Conservation (phyloP, 495 filamentous ascomycete species). For the Aspergillus biplanus region DNA sequence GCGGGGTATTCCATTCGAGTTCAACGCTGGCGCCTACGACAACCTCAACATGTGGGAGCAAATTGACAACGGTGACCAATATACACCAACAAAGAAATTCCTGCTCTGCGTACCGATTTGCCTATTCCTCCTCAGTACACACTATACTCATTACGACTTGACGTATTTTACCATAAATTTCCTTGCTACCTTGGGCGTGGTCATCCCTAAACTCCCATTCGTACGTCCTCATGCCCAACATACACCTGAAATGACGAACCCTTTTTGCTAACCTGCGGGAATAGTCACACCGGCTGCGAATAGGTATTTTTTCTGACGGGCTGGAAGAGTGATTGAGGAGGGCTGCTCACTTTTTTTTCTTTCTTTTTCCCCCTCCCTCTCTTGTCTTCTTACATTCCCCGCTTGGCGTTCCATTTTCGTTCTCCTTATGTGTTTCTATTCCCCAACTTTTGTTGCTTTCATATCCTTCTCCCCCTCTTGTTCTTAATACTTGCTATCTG, state of each 20-base stretch:
- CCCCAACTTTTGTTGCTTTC: constrained; percentile 1
- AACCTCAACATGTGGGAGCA: constrained; percentile 99
- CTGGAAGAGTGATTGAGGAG: constrained; percentile 44
- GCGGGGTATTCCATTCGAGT: constrained; percentile 96
- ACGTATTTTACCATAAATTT: constrained; percentile 97
- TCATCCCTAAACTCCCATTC: constrained; percentile 93
- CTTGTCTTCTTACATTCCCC: constrained; percentile 26
- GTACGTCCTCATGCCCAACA: constrained; percentile 51
- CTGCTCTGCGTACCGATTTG: constrained; percentile 90
- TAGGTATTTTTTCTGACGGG: constrained; percentile 51
- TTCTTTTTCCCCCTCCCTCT: constrained; percentile 18
- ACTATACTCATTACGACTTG: constrained; percentile 97
- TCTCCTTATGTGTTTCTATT: constrained; percentile 13
- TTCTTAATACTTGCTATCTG: constrained; percentile 9
- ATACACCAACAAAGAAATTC: constrained; percentile 98
- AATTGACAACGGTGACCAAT: constrained; percentile 98
- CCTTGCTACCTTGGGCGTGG: constrained; percentile 84
- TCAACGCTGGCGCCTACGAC: constrained; percentile 98
- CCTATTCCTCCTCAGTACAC: constrained; percentile 93
- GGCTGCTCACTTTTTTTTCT: constrained; percentile 18
- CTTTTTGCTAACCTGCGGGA: constrained; percentile 29
- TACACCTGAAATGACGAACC: neutral
- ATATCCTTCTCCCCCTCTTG: constrained; percentile 5
- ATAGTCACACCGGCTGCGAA: constrained; percentile 54
- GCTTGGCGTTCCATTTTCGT: constrained; percentile 22